Conservation (phyloP, 805 yeast species). For the Henningerozyma blattae region DNA sequence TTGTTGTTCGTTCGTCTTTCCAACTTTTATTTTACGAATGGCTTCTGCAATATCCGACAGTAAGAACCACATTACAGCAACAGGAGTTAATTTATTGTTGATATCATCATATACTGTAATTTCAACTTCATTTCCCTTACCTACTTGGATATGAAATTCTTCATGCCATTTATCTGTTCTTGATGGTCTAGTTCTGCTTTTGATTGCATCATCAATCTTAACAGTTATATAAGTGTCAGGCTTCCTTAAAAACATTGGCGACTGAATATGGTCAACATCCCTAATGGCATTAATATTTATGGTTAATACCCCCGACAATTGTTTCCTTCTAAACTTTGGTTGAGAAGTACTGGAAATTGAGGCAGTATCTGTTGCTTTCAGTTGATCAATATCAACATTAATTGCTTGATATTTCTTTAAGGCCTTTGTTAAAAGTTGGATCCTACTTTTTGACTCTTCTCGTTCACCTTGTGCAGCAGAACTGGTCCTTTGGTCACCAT, state of each 20-base stretch:
- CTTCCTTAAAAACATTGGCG: conserved; percentile 63
- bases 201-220: conserved; percentile 81
- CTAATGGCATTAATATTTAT: conserved; percentile 66
- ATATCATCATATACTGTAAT: conserved; percentile 73
- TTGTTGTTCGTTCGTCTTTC: conserved; percentile 50
- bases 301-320: conserved; percentile 68
- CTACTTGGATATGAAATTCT: conserved; percentile 67
- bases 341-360: conserved; percentile 47
- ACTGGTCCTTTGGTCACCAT: conserved; percentile 78
- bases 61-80: conserved; percentile 85
- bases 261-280: conserved; percentile 86
- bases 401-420: conserved; percentile 82
- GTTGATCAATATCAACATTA: conserved; percentile 56
- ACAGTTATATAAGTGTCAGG: conserved; percentile 71
- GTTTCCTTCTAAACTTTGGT: conserved; percentile 67
- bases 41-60: conserved; percentile 91
- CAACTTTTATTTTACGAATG: conserved; percentile 78
- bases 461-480: conserved; percentile 85
- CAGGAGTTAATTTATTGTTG: conserved; percentile 62
- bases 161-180: conserved; percentile 76
- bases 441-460: conserved; percentile 72
- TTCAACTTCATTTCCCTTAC: conserved; percentile 86
- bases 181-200: conserved; percentile 62
- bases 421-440: conserved; percentile 71
- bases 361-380: conserved; percentile 47